Evolutionary conservation across 148 eudicot species (phyloP), one percentile per base, ranked within the genome.

Genomic region (Euryodendron excelsum): DNA sequence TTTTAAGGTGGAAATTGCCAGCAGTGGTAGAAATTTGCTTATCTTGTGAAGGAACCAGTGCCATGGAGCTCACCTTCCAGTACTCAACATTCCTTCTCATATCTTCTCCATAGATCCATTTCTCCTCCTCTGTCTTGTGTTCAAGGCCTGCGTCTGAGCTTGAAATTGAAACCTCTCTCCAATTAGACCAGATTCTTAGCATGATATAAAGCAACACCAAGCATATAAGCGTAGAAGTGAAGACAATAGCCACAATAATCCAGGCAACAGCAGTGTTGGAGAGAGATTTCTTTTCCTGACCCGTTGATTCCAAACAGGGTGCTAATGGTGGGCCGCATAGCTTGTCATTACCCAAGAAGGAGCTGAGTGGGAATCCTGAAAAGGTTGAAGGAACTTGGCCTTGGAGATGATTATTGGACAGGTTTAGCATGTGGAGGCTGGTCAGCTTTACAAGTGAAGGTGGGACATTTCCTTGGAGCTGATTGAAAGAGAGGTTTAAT

Each of bases 171-270:
- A 87, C 92, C 48, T 77, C 83, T 77, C 89, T 89, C 98, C 98
- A 94, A 66, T 90, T 83, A 83, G 81, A 88, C 98, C 98, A 94
- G 36, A 94, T 92, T 81, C 97, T 90, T 48, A 91, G 50, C 97
- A 94, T 94, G 15, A 85, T 69, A 48, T 94, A 94, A 18, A 94
- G 63, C 91, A 94, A 76, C 23, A 81, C 82, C 85, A 92, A 71
- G 82, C 98, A 94, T 53, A 92, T 79, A 61, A 92, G 84, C 30
- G 91, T 84, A 34, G 98, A 84, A 39, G 90, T 89, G 56, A 89
- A 88, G 27, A 92, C 97, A 77, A 94, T 94, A 34, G 85, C 95
- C 77, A 89, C 91, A 70, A 91, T 84, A 48, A 94, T 87, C 74
- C 85, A 90, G 3, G 81, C 89, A 11, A 87, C 95, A 76, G 84